Evolutionary conservation across 768 basidiomycete genomes (phyloP), one percentile per base, ranked within the genome.

Genomic region (Obba rivulosa): DNA sequence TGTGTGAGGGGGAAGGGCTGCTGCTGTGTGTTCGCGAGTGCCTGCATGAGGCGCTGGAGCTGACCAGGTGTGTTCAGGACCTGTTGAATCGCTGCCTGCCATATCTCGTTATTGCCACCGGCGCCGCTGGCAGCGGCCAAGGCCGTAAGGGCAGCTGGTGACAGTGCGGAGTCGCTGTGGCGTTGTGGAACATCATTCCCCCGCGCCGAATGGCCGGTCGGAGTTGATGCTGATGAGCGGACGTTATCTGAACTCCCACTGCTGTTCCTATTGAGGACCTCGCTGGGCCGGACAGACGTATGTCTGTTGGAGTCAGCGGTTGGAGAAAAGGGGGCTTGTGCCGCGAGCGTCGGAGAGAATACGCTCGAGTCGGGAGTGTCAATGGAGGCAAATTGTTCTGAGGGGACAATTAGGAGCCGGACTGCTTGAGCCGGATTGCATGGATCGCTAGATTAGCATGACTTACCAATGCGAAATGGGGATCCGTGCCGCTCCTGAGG

Each of bases 31-130:
- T 40, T 46, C 0, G 60, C 54, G 28, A 64, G 55, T 1, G 61
- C 60, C 40, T 63, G 60, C 54, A 64, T 51, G 34, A 86, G 65
- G 45, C 78, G 75, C 51, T 84, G 81, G 44, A 85, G 71, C 56
- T 84, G 80, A 1, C 62, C 57, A 0, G 81, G 80, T 0, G 77
- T 70, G 36, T 57, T 69, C 43, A 71, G 62, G 21, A 85, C 67
- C 48, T 77, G 76, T 40, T 77, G 71, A 31, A 83, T 66, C 8
- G 78, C 68, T 9, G 69, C 62, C 52, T 80, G 77, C 35, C 81
- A 67, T 16, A 74, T 69, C 71, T 73, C 73, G 48, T 70, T 71
- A 28, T 59, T 10, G 5, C 28, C 36, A 21, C 45, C 45, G 3
- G 42, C n/a, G 2, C 22, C 37, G 17, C 34, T 36, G 16, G 42